Evolutionary conservation across 179 eudicot genomes (phyloP), one percentile per base, ranked within the genome.

Genomic region (Patellifolia procumbens): DNA sequence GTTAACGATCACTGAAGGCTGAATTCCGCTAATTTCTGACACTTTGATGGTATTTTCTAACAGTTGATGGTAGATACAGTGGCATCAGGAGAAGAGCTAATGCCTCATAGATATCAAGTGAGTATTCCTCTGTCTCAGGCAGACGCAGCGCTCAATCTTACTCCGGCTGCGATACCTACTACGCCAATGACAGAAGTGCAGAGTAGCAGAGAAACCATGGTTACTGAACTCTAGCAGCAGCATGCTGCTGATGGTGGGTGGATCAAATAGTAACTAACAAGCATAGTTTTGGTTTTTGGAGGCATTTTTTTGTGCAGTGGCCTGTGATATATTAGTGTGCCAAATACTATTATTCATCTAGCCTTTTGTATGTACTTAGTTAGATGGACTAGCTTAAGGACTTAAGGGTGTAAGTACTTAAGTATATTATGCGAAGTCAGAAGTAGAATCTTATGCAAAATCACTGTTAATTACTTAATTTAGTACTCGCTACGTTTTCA

Each of bases 91-190:
- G 79, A 81, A 11, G 81, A 74, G 56, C 61, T 74, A 45, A 81
- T 78, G 84, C 84, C 79, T 60, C 76, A 74, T 43, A 72, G 84
- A 63, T 48, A 74, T 58, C 81, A 68, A 73, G 67, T 34, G 22
- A 69, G 73, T 32, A 28, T 45, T 69, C 66, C 81, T 8, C 37
- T 58, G 11, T 65, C 78, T 45, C 73, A 45, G 51, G 51, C 68
- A 76, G 80, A 80, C 39, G 17, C 72, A 29, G 46, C 62, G 35
- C 20, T 68, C 26, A 7, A 46, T 26, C 63, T 22, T 24, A 24
- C 76, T 22, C 56, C 35, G 42, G 63, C 24, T 12, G 65, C 55
- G n/a, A 46, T 70, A 24, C 67, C 81, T 2, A 42, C 43, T 49
- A 16, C 26, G 19, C 22, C 55, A 45, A 13, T 28, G 22, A 28